Evolutionary conservation across 2,329 filamentous ascomycete species (phyloP).

Genomic region (Malbranchea cinnamomea): DNA sequence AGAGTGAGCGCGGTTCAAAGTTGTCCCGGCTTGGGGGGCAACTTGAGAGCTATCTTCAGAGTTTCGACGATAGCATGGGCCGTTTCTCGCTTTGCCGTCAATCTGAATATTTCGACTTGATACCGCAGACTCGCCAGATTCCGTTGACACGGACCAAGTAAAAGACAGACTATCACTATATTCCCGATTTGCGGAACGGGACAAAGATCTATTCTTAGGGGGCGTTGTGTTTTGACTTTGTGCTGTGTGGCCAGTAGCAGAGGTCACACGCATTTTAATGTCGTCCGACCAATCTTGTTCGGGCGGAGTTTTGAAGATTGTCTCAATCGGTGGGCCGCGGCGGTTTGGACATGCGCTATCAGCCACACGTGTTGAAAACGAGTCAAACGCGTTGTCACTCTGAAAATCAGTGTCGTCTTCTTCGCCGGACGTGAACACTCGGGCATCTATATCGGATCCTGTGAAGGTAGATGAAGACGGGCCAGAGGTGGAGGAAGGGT

Average conservation of each 20-base stretch:
- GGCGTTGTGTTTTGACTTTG: neutral
- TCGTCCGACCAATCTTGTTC: slow-evolving; percentile 30
- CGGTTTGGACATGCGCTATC: slow-evolving; percentile 37
- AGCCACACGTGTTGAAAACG: slow-evolving; percentile 44
- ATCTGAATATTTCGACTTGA: too few relatives aligned
- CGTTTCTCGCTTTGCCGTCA: slow-evolving; percentile 1
- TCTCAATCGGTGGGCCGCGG: slow-evolving; percentile 45
- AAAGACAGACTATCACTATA: neutral
- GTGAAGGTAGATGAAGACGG: slow-evolving; percentile 43
- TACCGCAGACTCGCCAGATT: too few relatives aligned
- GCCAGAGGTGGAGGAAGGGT: slow-evolving; percentile 43
- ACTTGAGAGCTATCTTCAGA: too few relatives aligned
- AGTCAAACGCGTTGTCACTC: slow-evolving; percentile 49
- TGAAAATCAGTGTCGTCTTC: slow-evolving; percentile 47
- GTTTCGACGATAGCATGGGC: too few relatives aligned
- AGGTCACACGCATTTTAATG: too few relatives aligned
- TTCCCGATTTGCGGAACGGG: neutral
- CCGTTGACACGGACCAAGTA: too few relatives aligned
- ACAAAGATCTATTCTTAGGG: neutral
- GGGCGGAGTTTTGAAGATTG: slow-evolving; percentile 51
- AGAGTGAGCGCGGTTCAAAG: slow-evolving; percentile 4
- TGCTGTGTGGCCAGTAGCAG: neutral
- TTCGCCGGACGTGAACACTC: slow-evolving; percentile 41
- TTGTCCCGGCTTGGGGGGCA: too few relatives aligned
- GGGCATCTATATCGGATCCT: slow-evolving; percentile 46